Percentiles rank a stretch among this genome's conserved stretches.
Conservation (phyloP, 179 eudicot genomes). For the Vitellaria paradoxa region DNA sequence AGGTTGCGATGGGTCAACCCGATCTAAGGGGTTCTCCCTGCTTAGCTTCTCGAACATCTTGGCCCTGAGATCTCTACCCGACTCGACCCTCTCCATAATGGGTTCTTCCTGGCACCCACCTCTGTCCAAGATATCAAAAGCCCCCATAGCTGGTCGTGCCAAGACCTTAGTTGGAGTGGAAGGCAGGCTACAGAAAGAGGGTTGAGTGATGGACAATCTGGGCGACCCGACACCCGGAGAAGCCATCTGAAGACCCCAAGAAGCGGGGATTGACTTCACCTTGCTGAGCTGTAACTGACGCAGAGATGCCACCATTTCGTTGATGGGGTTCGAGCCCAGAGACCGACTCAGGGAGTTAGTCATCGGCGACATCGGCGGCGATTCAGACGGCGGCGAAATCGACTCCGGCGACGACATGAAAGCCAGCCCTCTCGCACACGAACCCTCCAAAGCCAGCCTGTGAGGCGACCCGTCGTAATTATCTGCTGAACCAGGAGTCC, state of each 20-base stretch:
- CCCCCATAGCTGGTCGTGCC: slow-evolving; percentile 36
- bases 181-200: slow-evolving; percentile 55
- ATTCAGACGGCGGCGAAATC: slow-evolving; percentile 30
- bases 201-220: slow-evolving; percentile 15
- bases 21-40: slow-evolving; percentile 49
- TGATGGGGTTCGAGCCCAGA: slow-evolving; percentile 30
- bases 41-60: slow-evolving; percentile 54
- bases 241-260: slow-evolving; percentile 32
- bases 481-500: slow-evolving; percentile 18
- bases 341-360: slow-evolving; percentile 22
- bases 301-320: slow-evolving; percentile 44
- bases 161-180: slow-evolving; percentile 41
- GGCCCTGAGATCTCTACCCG: slow-evolving; percentile 52
- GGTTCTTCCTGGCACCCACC: slow-evolving; percentile 33
- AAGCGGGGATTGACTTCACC: slow-evolving; percentile 44
- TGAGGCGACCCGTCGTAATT: slow-evolving; percentile 30
- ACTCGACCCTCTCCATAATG: slow-evolving; percentile 58
- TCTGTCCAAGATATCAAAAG: slow-evolving; percentile 33
- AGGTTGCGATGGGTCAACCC: slow-evolving; percentile 19
- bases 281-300: slow-evolving; percentile 60
- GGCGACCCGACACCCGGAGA: slow-evolving; percentile 36
- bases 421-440: background rate
- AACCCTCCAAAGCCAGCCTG: slow-evolving; percentile 15
- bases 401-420: slow-evolving; percentile 27
- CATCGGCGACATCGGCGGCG: slow-evolving; percentile 45